These are phyloP conservation scores for Trichoderma reesei DNA, from an alignment of 495 filamentous ascomycete genomes.

Conservation along the genomic window DNA sequence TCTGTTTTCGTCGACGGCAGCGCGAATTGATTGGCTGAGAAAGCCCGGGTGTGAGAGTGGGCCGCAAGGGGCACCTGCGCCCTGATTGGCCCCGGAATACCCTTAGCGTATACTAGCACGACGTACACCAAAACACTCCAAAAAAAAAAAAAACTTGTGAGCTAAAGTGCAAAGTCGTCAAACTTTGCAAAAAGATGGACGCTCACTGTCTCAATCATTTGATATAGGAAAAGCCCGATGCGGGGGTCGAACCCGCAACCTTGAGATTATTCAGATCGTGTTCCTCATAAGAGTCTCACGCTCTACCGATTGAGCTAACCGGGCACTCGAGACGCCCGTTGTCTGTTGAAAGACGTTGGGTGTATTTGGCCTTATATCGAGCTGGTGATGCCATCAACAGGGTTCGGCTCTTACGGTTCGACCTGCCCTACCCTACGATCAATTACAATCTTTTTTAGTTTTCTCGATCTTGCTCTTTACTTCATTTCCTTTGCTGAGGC, in stretches of 20 bases:
- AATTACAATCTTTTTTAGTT: not conserved
- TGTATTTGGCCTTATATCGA: too few species aligned
- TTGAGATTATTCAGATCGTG: constrained; percentile 12
- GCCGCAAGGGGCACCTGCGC: too few species aligned
- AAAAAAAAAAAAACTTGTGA: not conserved
- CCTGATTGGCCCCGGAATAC: not conserved
- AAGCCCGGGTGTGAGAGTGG: too few species aligned
- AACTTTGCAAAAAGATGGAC: not conserved
- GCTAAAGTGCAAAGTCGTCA: not conserved
- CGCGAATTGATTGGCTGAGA: too few species aligned
- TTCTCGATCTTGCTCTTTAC: not conserved
- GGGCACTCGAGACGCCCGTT: constrained; percentile 12
- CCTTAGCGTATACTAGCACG: not conserved
- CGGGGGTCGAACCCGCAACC: constrained; percentile 30
- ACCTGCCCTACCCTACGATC: too few species aligned
- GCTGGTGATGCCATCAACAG: too few species aligned
- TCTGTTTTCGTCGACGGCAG: too few species aligned
- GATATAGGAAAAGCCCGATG: constrained; percentile 23
- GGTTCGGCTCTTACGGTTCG: too few species aligned
- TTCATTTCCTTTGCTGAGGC: too few species aligned
- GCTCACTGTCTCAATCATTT: not conserved
- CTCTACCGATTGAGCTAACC: constrained; percentile 79
- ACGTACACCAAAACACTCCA: not conserved
- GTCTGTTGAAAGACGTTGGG: too few species aligned
- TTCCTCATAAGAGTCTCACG: constrained; percentile 60